Evolutionary conservation across 768 basidiomycete genomes (phyloP).

Genomic region (Suillus subalutaceus): DNA sequence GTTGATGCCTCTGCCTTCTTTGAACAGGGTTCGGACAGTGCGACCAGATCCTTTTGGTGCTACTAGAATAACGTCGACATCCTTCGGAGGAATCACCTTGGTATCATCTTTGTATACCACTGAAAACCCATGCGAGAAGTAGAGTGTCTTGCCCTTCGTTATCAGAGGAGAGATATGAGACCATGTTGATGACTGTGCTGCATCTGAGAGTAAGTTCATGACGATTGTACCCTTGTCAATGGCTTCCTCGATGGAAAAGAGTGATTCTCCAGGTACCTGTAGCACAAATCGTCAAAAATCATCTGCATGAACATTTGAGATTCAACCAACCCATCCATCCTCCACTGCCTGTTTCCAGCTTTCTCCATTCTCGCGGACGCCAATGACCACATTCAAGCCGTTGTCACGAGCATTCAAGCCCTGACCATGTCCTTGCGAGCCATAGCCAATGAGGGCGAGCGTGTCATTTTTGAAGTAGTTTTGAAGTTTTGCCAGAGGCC

Average conservation of each 20-base stretch:
- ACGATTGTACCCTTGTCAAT: slow-evolving; percentile 95
- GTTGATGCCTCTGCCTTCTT: slow-evolving; percentile 99
- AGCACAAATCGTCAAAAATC: neutral
- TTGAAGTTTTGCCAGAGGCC: slow-evolving; percentile 97
- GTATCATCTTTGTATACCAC: slow-evolving; percentile 98
- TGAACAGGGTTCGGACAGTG: slow-evolving; percentile 99
- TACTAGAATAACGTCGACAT: slow-evolving; percentile 98
- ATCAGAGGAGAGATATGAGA: slow-evolving; percentile 86
- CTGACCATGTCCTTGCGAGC: slow-evolving; percentile 98
- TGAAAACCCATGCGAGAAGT: slow-evolving; percentile 99
- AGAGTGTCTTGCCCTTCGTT: slow-evolving; percentile 99
- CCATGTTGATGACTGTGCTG: slow-evolving; percentile 98
- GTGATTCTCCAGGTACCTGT: slow-evolving; percentile 89
- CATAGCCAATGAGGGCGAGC: slow-evolving; percentile 98
- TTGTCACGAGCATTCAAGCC: slow-evolving; percentile 99
- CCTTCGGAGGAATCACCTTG: slow-evolving; percentile 87
- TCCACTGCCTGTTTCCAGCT: slow-evolving; percentile 95
- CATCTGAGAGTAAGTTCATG: slow-evolving; percentile 99
- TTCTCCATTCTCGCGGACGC: slow-evolving; percentile 96
- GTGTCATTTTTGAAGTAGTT: slow-evolving; percentile 99
- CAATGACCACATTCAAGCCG: slow-evolving; percentile 96
- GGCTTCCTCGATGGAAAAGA: slow-evolving; percentile 98
- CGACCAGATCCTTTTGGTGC: slow-evolving; percentile 99
- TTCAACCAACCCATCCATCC: slow-evolving; percentile 84
- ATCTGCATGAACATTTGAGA: neutral